Conservation (phyloP, 345 rosid species). For the Zanthoxylum bungeanum region DNA sequence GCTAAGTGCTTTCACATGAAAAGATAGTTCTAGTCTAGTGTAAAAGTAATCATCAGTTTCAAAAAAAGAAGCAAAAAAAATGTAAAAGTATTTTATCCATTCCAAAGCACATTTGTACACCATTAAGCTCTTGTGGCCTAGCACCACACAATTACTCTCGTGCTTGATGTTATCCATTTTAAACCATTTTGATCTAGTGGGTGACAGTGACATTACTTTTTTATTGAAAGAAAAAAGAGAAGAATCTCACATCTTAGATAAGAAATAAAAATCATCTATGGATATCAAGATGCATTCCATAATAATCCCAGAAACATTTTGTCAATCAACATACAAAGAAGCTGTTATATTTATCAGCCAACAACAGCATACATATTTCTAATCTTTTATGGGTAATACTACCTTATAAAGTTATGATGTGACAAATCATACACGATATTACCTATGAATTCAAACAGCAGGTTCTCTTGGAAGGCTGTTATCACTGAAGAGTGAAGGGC, state of each 20-base stretch:
- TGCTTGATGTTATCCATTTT: no score
- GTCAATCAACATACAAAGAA: background rate
- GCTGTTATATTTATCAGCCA: background rate
- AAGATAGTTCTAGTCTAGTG: background rate
- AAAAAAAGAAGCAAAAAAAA: no score
- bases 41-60: background rate
- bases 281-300: background rate
- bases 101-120: background rate
- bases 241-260: background rate
- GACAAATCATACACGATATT: conserved; percentile 22
- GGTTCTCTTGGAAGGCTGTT: conserved; percentile 2
- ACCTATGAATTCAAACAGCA: conserved; percentile 12
- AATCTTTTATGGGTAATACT: background rate
- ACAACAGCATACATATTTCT: background rate
- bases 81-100: no score
- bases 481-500: no score
- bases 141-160: background rate
- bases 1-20: background rate
- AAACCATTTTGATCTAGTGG: no score
- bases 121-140: background rate
- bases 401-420: background rate
- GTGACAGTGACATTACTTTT: no score
- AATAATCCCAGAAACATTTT: background rate
- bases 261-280: background rate
- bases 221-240: no score